These are phyloP conservation scores for Chaetomiaceae sp. DNA, from an alignment of 2,329 filamentous ascomycete species.

Conservation along the genomic window DNA sequence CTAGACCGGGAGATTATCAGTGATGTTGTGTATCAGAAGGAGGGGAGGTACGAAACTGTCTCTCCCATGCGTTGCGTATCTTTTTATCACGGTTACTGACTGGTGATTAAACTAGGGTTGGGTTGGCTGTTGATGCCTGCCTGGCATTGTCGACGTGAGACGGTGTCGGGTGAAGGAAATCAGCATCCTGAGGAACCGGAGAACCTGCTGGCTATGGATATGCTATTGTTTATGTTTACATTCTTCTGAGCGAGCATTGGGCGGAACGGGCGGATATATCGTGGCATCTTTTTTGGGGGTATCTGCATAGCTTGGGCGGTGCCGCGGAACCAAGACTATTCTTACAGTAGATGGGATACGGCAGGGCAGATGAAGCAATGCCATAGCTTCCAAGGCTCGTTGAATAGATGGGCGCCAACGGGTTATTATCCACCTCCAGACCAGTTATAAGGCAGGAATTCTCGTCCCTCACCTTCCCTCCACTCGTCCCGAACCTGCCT, in stretches of 20 bases:
- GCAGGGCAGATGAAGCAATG: too few relatives aligned
- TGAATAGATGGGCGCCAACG: too few relatives aligned
- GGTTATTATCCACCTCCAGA: too few relatives aligned
- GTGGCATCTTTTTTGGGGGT: constrained; percentile 13
- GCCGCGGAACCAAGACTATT: neutral
- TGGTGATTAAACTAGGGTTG: constrained; percentile 61
- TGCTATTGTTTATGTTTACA: neutral
- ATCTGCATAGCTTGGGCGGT: constrained; percentile 13
- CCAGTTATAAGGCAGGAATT: too few relatives aligned
- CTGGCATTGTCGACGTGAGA: constrained; percentile 58
- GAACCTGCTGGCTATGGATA: neutral
- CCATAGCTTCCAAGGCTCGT: too few relatives aligned
- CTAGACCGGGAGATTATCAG: constrained; percentile 91
- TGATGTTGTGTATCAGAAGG: constrained; percentile 92
- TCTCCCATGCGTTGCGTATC: too few relatives aligned
- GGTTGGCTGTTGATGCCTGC: constrained; percentile 80
- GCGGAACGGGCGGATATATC: constrained; percentile 9
- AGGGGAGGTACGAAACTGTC: constrained; percentile 71
- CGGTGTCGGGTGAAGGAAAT: neutral
- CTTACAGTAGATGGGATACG: too few relatives aligned
- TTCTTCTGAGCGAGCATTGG: constrained; percentile 13
- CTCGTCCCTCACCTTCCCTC: too few relatives aligned
- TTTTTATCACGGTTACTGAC: neutral
- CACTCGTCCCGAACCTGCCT: too few relatives aligned
- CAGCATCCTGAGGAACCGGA: neutral